phyloP scores from a whole-genome alignment of 805 yeast genomes.

The Metschnikowia proteae region DNA sequence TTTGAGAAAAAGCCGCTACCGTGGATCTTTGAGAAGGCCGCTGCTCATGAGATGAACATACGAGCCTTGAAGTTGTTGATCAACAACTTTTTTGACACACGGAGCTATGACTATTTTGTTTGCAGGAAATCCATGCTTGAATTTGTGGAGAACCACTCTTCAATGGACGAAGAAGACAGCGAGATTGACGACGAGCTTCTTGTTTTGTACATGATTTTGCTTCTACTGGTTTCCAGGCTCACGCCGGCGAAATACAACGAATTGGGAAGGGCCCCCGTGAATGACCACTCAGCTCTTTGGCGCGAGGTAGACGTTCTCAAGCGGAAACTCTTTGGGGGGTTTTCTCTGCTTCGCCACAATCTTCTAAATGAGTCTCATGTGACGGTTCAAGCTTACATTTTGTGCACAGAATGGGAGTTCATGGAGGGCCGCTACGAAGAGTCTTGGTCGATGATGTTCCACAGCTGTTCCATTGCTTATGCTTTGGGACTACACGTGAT shows the following conservation, averaged over 20 bases:
- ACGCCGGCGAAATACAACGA: slow-evolving; percentile 27
- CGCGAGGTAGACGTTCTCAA: slow-evolving; percentile 18
- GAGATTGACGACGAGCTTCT: slow-evolving; percentile 48
- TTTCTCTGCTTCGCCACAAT: slow-evolving; percentile 44
- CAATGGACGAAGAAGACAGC: slow-evolving; percentile 36
- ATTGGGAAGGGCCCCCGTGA: slow-evolving; percentile 6
- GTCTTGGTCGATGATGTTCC: slow-evolving; percentile 50
- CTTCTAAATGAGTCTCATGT: slow-evolving; percentile 44
- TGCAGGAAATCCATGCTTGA: slow-evolving; percentile 28
- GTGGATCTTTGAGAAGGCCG: slow-evolving; percentile 15
- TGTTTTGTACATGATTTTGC: slow-evolving; percentile 42
- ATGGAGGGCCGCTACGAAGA: slow-evolving; percentile 48
- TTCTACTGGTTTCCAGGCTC: slow-evolving; percentile 36
- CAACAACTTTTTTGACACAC: slow-evolving; percentile 37
- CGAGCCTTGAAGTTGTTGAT: slow-evolving; percentile 33
- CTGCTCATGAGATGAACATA: slow-evolving; percentile 24
- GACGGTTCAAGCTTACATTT: slow-evolving; percentile 47
- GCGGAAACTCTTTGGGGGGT: slow-evolving; percentile 35
- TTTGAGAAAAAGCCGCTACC: slow-evolving; percentile 32
- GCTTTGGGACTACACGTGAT: slow-evolving; percentile 51
- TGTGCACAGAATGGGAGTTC: slow-evolving; percentile 50
- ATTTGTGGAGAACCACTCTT: slow-evolving; percentile 36
- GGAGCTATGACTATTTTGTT: slow-evolving; percentile 40
- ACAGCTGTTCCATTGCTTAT: slow-evolving; percentile 47
- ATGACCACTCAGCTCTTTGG: slow-evolving; percentile 19